Evolutionary conservation across 768 basidiomycete species (phyloP).

Genomic region (Mycena rebaudengoi): DNA sequence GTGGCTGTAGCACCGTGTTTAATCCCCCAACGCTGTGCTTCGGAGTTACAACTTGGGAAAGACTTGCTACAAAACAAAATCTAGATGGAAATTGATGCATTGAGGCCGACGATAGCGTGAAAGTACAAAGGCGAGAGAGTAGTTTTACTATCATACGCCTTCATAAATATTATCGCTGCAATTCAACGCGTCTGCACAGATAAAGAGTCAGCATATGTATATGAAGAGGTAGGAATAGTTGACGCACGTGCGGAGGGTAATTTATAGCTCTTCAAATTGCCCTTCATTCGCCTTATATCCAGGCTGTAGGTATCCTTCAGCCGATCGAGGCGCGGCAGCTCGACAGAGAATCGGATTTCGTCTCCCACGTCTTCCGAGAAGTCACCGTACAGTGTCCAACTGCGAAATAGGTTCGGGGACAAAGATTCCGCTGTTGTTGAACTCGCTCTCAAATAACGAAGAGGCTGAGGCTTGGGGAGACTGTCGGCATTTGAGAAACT

Average conservation of each 20-base stretch:
- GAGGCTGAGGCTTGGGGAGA: constrained; percentile 36
- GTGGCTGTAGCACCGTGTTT: too few species aligned
- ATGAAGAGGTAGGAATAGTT: not conserved
- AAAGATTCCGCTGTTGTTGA: constrained; percentile 25
- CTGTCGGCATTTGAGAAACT: constrained; percentile 72
- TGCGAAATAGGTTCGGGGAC: constrained; percentile 22
- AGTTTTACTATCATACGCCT: not conserved
- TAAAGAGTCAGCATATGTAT: not conserved
- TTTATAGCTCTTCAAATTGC: constrained; percentile 86
- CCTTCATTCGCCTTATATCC: constrained; percentile 89
- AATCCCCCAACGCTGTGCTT: too few species aligned
- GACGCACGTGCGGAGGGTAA: constrained; percentile 73
- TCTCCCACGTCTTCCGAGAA: constrained; percentile 78
- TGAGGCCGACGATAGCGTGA: too few species aligned
- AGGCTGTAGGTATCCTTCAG: constrained; percentile 86
- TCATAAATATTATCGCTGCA: constrained; percentile 17
- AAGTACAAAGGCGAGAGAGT: not conserved
- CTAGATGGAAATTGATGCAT: too few species aligned
- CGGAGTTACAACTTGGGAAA: too few species aligned
- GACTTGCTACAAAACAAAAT: too few species aligned
- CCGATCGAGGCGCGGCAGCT: constrained; percentile 86
- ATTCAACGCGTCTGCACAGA: constrained; percentile 16
- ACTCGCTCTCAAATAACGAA: constrained; percentile 31
- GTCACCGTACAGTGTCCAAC: constrained; percentile 70
- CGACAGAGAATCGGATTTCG: constrained; percentile 93